Evolutionary conservation across 148 eudicot species (phyloP).

Genomic region (Rheum nobile): DNA sequence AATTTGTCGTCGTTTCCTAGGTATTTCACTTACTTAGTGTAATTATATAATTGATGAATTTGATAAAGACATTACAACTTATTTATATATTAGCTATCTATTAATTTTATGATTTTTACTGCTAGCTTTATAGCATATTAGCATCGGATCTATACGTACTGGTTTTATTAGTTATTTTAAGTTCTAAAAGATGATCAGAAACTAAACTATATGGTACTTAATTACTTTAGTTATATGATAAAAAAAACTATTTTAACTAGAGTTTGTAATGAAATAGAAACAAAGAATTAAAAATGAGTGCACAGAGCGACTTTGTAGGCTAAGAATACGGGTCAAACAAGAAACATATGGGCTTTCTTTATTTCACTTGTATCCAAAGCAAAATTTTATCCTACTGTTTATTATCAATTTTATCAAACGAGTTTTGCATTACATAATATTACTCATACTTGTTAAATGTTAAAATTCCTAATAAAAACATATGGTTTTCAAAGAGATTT

Average conservation of each 20-base stretch:
- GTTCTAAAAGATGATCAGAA: background rate
- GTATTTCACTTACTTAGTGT: too few relatives aligned
- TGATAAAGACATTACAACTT: too few relatives aligned
- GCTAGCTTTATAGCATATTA: too few relatives aligned
- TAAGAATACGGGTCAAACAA: constrained; percentile 4
- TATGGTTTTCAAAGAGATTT: background rate
- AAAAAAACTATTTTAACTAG: background rate
- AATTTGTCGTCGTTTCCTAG: too few relatives aligned
- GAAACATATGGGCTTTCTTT: background rate
- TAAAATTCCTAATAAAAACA: background rate
- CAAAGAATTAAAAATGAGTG: background rate
- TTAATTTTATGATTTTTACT: too few relatives aligned
- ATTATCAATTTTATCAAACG: background rate
- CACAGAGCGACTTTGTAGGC: constrained; percentile 2
- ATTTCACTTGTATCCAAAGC: constrained; percentile 2
- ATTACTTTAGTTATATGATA: background rate
- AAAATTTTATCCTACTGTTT: background rate
- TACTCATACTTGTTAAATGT: background rate
- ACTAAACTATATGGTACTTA: background rate
- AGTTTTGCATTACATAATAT: background rate
- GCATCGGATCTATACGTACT: too few relatives aligned
- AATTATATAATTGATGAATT: too few relatives aligned
- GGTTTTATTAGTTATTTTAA: background rate
- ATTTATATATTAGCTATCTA: too few relatives aligned
- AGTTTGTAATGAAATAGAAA: background rate